Conservation (phyloP, 1,139 yeast genomes). For the Hanseniaspora sp. region DNA sequence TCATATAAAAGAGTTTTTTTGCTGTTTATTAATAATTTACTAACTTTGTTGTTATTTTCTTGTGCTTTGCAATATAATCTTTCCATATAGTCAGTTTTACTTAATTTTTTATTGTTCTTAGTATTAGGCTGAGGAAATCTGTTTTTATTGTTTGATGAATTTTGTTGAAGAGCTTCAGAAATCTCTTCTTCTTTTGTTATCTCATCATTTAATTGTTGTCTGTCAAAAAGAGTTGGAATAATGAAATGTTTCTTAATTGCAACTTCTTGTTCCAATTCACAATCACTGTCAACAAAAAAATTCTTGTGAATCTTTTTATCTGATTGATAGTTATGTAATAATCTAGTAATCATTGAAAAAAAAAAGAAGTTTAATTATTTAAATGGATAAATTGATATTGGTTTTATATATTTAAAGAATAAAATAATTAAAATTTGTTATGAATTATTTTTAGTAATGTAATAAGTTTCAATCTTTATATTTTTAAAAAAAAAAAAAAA, state of each 20-base stretch:
- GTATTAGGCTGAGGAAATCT: neutral
- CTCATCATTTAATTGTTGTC: neutral
- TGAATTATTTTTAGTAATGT: too few species aligned
- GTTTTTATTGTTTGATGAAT: neutral
- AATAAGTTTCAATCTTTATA: too few species aligned
- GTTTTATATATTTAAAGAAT: too few species aligned
- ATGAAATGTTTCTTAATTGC: neutral
- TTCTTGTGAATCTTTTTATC: neutral
- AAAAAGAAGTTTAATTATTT: neutral
- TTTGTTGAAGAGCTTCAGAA: neutral
- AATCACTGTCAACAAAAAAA: neutral
- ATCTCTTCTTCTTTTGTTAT: neutral
- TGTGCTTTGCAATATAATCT: neutral
- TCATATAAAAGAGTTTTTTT: constrained; percentile 6
- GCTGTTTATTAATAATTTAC: constrained; percentile 15
- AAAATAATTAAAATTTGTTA: too few species aligned
- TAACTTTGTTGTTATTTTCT: neutral
- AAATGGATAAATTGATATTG: too few species aligned
- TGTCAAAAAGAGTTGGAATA: neutral
- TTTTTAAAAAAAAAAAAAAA: too few species aligned
- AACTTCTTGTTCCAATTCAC: neutral
- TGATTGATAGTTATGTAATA: neutral
- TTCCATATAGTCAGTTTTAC: neutral
- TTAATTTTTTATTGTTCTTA: neutral
- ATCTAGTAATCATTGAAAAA: neutral